Evolutionary conservation across 2,329 filamentous ascomycete genomes (phyloP), one percentile per base, ranked within the genome.

Genomic region (Colletotrichum viniferum): DNA sequence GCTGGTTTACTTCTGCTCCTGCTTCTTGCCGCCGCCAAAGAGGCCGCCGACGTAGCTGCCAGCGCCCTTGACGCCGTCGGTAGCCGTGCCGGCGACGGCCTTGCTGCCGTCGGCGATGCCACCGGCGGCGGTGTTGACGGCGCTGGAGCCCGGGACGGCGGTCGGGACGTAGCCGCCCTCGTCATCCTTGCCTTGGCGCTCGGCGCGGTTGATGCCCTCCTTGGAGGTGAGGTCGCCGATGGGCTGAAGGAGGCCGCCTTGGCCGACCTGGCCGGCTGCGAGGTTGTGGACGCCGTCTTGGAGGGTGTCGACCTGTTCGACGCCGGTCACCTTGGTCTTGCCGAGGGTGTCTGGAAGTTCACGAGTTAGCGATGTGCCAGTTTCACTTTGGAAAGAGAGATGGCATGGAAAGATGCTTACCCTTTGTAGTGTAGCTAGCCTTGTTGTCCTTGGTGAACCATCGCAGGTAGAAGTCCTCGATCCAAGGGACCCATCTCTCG

Each of bases 371-470:
- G 12, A 10, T 7, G 8, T 18, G n/a, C 24, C 2, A n/a, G n/a
- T n/a, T n/a, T n/a, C n/a, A n/a, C n/a, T n/a, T n/a, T n/a, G n/a
- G n/a, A n/a, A n/a, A n/a, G n/a, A n/a, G n/a, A n/a, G n/a, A n/a
- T n/a, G n/a, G 10, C 13, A 32, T 5, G 30, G 12, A 34, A 34
- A 13, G 10, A 3, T n/a, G 82, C 85, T 38, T 83, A 94, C 93
- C 89, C 84, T 93, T 94, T 3, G 93, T 89, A 7, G 91, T 87
- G 80, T 95, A 95, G 81, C 90, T 93, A 7, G 92, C 90, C 84
- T 95, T 95, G 88, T 95, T 95, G 81, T 95, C 93, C 77, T 92
- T 93, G 79, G 92, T 94, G 83, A 95, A 95, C 88, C 91, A 95
- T 68, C 88, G 87, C 32, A 95, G 88, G 82, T 94, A 94, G 74